Base-by-base conservation (phyloP, 345 rosid genomes). In the Populus tremula region DNA sequence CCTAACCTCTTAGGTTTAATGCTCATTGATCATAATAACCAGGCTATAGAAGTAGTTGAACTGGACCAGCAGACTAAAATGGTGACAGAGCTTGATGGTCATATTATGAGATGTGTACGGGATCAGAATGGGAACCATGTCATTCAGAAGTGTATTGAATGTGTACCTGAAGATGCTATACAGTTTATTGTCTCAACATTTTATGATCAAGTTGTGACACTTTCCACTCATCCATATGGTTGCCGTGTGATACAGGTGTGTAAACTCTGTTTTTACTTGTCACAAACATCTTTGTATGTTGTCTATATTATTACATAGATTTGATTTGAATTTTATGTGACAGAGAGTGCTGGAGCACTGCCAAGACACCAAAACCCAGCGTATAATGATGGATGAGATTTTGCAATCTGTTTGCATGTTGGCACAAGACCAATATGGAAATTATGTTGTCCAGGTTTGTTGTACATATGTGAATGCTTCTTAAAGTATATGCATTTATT, bases 71-170 rank as follows among this genome's bases (percentile, higher is more conserved):
- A 91, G 85, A 89, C 88, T 36, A 83, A 84, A 82, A 94, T 94
- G 98, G 98, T 91, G 68, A 84, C 81, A 82, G 98, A 94, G 85
- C 98, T 94, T 73, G 97, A 94, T 64, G 92, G 98, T 72, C 90
- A 94, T 76, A 87, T 94, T 16, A 90, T 94, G 98, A 95, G 94
- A 49, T 94, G 97, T 29, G 98, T 94, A 12, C 97, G 94, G 36
- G 98, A 94, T 87, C 98, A 94, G 89, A 94, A 94, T 66, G 98
- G 98, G 77, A 94, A 94, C 86, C 98, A 94, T 77, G 98, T 94
- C 41, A 90, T 94, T 81, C 98, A 94, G 84, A 94, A 94, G 89
- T 94, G 98, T 80, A 93, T 94, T 14, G 98, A 94, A 81, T 91
- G 98, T 74, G 85, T 94, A 33, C 98, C 98, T 70, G 98, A 93